A percentile compares a stretch with the other conserved stretches of the same genome.
phyloP scores from a whole-genome alignment of 2,329 filamentous ascomycete species.

The Mycocentrospora acerina region DNA sequence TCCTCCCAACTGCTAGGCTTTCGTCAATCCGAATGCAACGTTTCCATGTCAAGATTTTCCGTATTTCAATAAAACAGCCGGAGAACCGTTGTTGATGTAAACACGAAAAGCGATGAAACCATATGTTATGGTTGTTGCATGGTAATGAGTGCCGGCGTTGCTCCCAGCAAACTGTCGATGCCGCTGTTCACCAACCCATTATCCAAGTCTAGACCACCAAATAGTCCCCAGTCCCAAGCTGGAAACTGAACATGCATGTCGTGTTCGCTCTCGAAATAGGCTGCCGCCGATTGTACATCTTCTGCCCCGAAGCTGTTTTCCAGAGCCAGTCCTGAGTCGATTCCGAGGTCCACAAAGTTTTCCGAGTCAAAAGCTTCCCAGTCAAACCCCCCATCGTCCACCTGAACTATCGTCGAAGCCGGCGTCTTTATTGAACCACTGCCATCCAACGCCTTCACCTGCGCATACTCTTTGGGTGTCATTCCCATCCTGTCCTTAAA shows the following conservation, averaged over 20 bases:
- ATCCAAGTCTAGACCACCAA: not conserved
- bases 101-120: too few relatives aligned
- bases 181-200: too few relatives aligned
- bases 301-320: slow-evolving; percentile 9
- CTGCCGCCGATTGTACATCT: slow-evolving; percentile 7
- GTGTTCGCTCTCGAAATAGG: slow-evolving; percentile 15
- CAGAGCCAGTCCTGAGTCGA: slow-evolving; percentile 11
- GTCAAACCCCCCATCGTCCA: slow-evolving; percentile 10
- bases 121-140: too few relatives aligned
- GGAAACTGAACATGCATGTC: slow-evolving; percentile 17
- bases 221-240: slow-evolving; percentile 6
- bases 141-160: too few relatives aligned
- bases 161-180: too few relatives aligned
- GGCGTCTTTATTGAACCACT: slow-evolving; percentile 6
- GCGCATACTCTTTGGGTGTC: slow-evolving; percentile 52
- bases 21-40: too few relatives aligned
- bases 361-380: slow-evolving; percentile 28
- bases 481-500: slow-evolving; percentile 59
- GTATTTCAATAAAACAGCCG: too few relatives aligned
- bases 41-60: too few relatives aligned
- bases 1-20: too few relatives aligned
- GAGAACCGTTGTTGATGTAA: too few relatives aligned
- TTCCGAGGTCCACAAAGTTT: slow-evolving; percentile 26
- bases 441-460: slow-evolving; percentile 14
- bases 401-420: slow-evolving; percentile 3